phyloP scores from a whole-genome alignment of 2,329 filamentous ascomycete species.

The Apiospora saccharicola region DNA sequence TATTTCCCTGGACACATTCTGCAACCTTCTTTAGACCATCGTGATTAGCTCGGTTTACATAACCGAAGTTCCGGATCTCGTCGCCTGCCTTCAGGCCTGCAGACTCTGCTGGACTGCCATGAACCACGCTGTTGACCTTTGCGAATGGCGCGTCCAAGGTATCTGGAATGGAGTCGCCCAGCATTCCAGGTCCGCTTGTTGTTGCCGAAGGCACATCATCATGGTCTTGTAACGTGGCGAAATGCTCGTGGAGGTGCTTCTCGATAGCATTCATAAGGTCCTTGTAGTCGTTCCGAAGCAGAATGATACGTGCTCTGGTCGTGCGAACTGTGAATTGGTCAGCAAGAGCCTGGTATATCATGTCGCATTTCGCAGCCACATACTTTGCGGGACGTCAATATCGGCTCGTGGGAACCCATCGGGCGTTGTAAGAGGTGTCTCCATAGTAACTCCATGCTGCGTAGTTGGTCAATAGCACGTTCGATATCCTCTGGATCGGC shows the following conservation, averaged over 20 bases:
- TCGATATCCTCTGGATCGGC: slow-evolving; percentile 24
- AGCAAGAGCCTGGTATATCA: not conserved
- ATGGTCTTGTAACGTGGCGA: slow-evolving; percentile 72
- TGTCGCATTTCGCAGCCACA: slow-evolving; percentile 32
- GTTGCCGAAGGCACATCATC: slow-evolving; percentile 46
- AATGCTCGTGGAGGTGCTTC: slow-evolving; percentile 85
- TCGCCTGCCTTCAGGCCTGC: slow-evolving; percentile 86
- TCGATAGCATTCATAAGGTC: slow-evolving; percentile 85
- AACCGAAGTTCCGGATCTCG: slow-evolving; percentile 83
- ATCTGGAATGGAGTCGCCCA: slow-evolving; percentile 45
- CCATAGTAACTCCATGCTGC: slow-evolving; percentile 93
- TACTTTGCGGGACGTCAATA: slow-evolving; percentile 94
- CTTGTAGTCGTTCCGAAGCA: slow-evolving; percentile 92
- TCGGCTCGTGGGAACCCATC: slow-evolving; percentile 94
- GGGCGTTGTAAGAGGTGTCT: slow-evolving; percentile 82
- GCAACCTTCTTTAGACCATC: slow-evolving; percentile 85
- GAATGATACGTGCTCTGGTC: slow-evolving; percentile 89
- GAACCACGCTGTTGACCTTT: slow-evolving; percentile 83
- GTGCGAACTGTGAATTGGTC: slow-evolving; percentile 74
- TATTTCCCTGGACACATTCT: slow-evolving; percentile 88
- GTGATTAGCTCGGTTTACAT: slow-evolving; percentile 83
- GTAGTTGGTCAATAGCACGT: slow-evolving; percentile 16
- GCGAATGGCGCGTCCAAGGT: slow-evolving; percentile 71
- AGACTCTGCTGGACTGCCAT: slow-evolving; percentile 79
- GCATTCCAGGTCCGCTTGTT: slow-evolving; percentile 35